Base-by-base conservation (phyloP, 495 filamentous ascomycete genomes). In the Chaetomium tenue region DNA sequence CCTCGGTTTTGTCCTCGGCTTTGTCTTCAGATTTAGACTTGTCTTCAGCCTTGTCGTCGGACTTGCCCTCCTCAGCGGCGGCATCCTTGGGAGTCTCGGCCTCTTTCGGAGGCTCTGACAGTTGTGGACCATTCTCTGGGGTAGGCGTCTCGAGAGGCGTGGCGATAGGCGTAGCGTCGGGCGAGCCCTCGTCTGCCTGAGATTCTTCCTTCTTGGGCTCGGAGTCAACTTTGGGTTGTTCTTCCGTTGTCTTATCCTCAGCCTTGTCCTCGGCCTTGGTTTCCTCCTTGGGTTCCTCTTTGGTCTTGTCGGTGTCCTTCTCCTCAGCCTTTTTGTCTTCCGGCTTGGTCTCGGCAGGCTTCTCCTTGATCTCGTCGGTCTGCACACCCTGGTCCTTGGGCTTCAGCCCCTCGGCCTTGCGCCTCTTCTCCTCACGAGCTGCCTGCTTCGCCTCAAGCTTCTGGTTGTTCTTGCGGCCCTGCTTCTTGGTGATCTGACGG, bases 401-500 rank as follows among this genome's bases (percentile, higher is more conserved):
- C 70, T 77, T 74, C 44, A 73, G 63, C n/a, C 75, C 76, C 59
- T 79, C 77, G 15, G 74, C 71, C 70, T 75, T 70, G 26, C 63
- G 70, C 66, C 72, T 75, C 74, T 74, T 77, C 65, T 72, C 72
- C 68, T 74, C 70, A 25, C 75, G 72, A 37, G 68, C 72, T 12
- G 70, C 68, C 61, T 72, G 70, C 57, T 64, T 69, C 16, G 74
- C 75, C 65, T 76, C 67, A 0, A 71, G 68, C 64, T 76, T 77
- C 63, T 65, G 64, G 71, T 81, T 74, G 59, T 74, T 75, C 71
- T 79, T 78, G 65, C 69, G 77, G 71, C 77, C 77, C 76, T 81
- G 64, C 75, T 84, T 68, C 69, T 76, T 73, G 30, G 70, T 77
- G 65, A 76, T 74, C 22, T 77, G 72, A 46, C 74, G 76, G 60